Percentiles rank a stretch among this genome's conserved stretches.
These are phyloP conservation scores for Elaphomyces granulatus DNA, from an alignment of 495 filamentous ascomycete species.

Conservation along the genomic window DNA sequence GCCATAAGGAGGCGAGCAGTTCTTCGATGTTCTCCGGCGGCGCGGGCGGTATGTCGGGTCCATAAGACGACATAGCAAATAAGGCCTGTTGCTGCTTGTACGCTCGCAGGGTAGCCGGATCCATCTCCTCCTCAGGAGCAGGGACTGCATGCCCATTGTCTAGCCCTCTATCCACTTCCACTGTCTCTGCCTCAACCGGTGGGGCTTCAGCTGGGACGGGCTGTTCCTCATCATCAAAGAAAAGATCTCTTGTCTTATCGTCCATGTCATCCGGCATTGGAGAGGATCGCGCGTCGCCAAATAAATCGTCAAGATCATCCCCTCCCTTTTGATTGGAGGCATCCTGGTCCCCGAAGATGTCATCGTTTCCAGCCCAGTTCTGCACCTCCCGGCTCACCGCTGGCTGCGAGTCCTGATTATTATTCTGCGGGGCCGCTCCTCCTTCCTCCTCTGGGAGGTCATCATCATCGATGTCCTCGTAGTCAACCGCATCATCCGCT, in stretches of 20 bases:
- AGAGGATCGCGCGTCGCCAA: constrained; percentile 36
- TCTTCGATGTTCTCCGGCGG: constrained; percentile 52
- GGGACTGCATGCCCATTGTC: constrained; percentile 15
- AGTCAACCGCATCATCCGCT: constrained; percentile 72
- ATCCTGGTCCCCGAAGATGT: constrained; percentile 34
- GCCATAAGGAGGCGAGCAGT: constrained; percentile 52
- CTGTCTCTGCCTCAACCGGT: constrained; percentile 14
- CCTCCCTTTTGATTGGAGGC: constrained; percentile 12
- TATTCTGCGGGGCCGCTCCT: constrained; percentile 20
- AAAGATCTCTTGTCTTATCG: constrained; percentile 27
- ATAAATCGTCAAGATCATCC: constrained; percentile 38
- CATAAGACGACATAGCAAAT: constrained; percentile 34
- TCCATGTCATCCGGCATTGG: constrained; percentile 23
- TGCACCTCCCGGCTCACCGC: constrained; percentile 17
- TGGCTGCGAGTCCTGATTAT: constrained; percentile 11
- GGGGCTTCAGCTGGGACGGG: constrained; percentile 16
- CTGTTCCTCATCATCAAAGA: constrained; percentile 24
- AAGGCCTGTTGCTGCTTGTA: constrained; percentile 39
- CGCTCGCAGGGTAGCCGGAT: constrained; percentile 28
- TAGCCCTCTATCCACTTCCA: constrained; percentile 23
- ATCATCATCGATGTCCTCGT: constrained; percentile 68
- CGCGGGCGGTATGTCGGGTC: constrained; percentile 34
- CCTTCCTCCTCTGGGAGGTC: constrained; percentile 56
- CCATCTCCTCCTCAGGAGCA: constrained; percentile 29
- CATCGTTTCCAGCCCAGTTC: constrained; percentile 19